Base-by-base conservation (phyloP, 306 rosid species). In the Styphnolobium japonicum region DNA sequence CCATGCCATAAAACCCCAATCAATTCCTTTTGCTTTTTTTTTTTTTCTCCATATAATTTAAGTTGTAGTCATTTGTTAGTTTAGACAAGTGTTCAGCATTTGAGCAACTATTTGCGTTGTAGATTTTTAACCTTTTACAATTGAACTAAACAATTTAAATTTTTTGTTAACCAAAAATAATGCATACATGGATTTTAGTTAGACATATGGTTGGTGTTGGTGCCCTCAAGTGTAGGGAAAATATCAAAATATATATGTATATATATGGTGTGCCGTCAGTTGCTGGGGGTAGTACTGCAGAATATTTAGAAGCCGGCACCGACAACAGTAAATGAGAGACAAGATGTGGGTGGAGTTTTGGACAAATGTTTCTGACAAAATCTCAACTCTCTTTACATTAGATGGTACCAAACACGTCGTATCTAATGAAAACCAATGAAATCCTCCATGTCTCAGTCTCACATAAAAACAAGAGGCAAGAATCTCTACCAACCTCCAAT, bases 291-390 rank as follows among this genome's bases (percentile, higher is more conserved):
- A 36, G 22, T 36, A 46, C 2, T 65, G 18, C 14, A 71, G 51
- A 33, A 33, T 18, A 37, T 46, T 80, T 46, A 63, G 63, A 63
- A 42, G 74, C 16, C 66, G 83, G 81, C 84, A 87, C 89, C 82
- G 85, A 83, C 74, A 48, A 19, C 21, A 40, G 36, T 53, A 66
- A 10, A 16, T 15, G 23, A 62, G 72, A 70, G 86, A 83, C 85
- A 82, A 37, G 73, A 19, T 72, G 82, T 46, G 29, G 78, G 79
- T 19, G 57, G 70, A 70, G 23, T 68, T 22, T 11, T 74, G 73
- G 87, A 82, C 84, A 90, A 57, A 74, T 56, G 48, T 65, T 78
- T 55, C 48, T 34, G 60, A 63, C 25, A 61, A 34, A 61, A 42
- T 80, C 63, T 42, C 71, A 69, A 61, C 4, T 22, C 7, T 69